Conservation (phyloP, 441 rosid genomes). For the Pelargonium cotyledonis region DNA sequence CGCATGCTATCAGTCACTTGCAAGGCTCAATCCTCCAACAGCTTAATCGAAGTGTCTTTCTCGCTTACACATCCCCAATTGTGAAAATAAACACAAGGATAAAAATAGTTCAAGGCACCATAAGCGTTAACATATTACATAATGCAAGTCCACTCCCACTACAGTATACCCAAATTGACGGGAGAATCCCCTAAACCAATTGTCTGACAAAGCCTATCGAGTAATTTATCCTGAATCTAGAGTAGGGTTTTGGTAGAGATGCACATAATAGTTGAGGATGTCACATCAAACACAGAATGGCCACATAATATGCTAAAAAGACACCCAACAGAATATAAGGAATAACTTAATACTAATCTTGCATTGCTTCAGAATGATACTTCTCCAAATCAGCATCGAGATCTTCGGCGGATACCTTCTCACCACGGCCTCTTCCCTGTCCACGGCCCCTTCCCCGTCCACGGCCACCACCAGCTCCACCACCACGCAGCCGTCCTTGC, state of each 20-base stretch:
- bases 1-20: conserved; percentile 20
- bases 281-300: conserved; percentile 30
- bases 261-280: conserved; percentile 27
- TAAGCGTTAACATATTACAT: conserved; percentile 28
- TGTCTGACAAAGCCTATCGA: conserved; percentile 29
- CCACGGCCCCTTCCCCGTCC: conserved; percentile 61
- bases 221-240: conserved; percentile 23
- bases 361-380: conserved; percentile 70
- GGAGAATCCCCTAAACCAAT: conserved; percentile 31
- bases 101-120: conserved; percentile 29
- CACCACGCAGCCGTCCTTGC: conserved; percentile 46
- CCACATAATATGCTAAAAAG: conserved; percentile 24
- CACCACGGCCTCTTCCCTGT: conserved; percentile 65
- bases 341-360: conserved; percentile 45
- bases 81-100: conserved; percentile 22
- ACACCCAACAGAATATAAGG: conserved; percentile 22
- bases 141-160: conserved; percentile 32
- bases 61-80: conserved; percentile 24
- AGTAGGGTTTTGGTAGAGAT: conserved; percentile 28
- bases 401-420: conserved; percentile 79
- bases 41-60: background rate
- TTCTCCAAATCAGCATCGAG: conserved; percentile 92
- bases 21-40: conserved; percentile 22
- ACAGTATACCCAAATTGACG: conserved; percentile 34
- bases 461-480: conserved; percentile 35